Evolutionary conservation across 2,329 filamentous ascomycete genomes (phyloP), one percentile per base, ranked within the genome.

Genomic region (Chaetomium sp.): DNA sequence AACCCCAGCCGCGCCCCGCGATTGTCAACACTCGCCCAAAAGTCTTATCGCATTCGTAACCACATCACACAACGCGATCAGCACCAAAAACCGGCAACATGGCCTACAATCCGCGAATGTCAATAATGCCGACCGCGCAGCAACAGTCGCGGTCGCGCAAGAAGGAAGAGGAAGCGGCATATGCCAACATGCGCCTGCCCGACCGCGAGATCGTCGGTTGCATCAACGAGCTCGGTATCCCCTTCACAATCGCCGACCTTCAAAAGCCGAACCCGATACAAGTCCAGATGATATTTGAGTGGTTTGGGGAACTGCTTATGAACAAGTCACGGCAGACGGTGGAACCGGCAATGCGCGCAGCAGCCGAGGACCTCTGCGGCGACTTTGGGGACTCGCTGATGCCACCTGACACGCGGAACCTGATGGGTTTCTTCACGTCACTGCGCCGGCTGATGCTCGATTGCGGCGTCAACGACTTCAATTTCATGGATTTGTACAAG

Each of bases 221-320:
- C 78, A 97, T 99, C 80, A 95, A 90, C 73, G 95, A 98, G 76
- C 97, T 98, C 73, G 94, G 94, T 65, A 93, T 98, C 72, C 88
- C 87, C 31, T 97, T 98, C 77, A 90, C 87, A 42, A 83, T 93
- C 21, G 86, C 90, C 67, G 94, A 99, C 78, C 85, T 99, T 49
- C 88, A 94, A 72, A 98, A 97, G 75, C 95, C 95, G 5, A 97
- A 97, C 72, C 90, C 95, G 3, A 87, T 94, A 66, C 93, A 97
- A 74, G 93, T 98, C 61, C 95, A 99, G 78, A 93, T 95, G 82
- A 93, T 99, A 60, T 96, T 98, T 75, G 95, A 99, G 83, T 96
- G 93, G 90, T 95, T 99, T 72, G 93, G 93, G 65, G 93, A 97
- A 75, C 83, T 97, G 21, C 85, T 98, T 31, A 92, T 97, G 81